These are phyloP conservation scores for Solanum okadae DNA, from an alignment of 257 asterid genomes.

Conservation along the genomic window DNA sequence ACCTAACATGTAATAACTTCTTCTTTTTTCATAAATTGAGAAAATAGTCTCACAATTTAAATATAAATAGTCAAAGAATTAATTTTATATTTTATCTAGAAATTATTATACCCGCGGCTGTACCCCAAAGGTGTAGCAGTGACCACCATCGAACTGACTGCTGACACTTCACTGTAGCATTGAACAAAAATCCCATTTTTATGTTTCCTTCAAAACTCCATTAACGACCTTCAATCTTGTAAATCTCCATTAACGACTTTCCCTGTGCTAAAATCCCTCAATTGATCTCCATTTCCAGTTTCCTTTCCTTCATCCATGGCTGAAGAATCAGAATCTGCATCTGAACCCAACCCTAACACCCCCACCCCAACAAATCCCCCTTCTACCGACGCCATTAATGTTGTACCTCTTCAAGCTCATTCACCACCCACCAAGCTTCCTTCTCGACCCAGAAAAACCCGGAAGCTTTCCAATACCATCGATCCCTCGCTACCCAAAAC, in stretches of 20 bases:
- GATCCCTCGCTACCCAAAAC: not conserved
- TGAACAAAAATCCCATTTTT: not conserved
- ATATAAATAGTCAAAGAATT: no score
- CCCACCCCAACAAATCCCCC: not conserved
- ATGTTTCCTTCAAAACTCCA: not conserved
- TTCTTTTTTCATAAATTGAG: no score
- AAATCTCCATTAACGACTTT: not conserved
- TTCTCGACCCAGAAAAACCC: constrained; percentile 79
- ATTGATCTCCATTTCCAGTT: not conserved
- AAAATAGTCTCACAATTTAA: not conserved
- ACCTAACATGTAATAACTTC: no score
- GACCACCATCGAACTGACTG: not conserved
- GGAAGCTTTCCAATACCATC: constrained; percentile 37
- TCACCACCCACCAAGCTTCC: constrained; percentile 54
- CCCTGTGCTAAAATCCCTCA: not conserved
- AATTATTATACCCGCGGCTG: no score
- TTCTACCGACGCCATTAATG: not conserved
- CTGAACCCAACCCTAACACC: not conserved
- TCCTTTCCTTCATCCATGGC: not conserved
- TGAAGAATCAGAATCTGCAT: not conserved
- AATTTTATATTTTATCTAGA: no score
- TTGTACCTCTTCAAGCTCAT: not conserved
- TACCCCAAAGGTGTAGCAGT: not conserved
- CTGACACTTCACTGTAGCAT: not conserved
- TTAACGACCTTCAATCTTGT: not conserved